A percentile compares a stretch with the other conserved stretches of the same genome.
Conservation (phyloP, 768 basidiomycete species). For the Leccinellum rugosiceps region DNA sequence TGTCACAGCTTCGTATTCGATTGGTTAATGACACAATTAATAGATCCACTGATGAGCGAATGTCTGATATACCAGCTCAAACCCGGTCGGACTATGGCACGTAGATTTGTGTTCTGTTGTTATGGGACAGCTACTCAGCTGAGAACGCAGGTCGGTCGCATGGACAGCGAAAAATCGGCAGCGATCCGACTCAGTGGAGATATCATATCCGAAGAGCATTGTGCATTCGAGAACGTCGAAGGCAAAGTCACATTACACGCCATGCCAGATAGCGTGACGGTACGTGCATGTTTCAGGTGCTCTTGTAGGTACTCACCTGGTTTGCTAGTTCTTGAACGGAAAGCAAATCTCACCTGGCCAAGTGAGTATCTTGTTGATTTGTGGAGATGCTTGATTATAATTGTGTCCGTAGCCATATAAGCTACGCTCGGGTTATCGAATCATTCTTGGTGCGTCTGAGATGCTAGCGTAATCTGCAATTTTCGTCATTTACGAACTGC, state of each 20-base stretch:
- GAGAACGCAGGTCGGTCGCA: conserved; percentile 67
- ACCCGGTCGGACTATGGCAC: conserved; percentile 71
- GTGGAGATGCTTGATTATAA: conserved; percentile 7
- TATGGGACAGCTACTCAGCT: conserved; percentile 13
- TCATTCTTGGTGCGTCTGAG: conserved; percentile 75
- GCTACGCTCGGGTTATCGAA: conserved; percentile 90
- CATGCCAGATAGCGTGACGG: conserved; percentile 79
- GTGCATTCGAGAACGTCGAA: conserved; percentile 82
- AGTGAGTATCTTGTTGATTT: conserved; percentile 40
- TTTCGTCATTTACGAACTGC: conserved; percentile 4
- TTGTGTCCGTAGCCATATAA: conserved; percentile 56
- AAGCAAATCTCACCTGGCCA: conserved; percentile 77
- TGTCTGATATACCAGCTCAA: conserved; percentile 93
- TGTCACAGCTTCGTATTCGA: background rate
- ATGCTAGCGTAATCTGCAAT: background rate
- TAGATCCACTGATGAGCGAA: conserved; percentile 96
- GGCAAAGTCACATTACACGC: conserved; percentile 83
- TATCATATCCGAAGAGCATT: conserved; percentile 91
- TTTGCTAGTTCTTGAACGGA: conserved; percentile 83
- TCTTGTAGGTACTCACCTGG: conserved; percentile 10
- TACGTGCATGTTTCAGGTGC: conserved; percentile 36
- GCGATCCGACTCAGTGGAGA: conserved; percentile 92
- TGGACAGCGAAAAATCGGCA: conserved; percentile 77
- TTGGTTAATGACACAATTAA: conserved; percentile 11
- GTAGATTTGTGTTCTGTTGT: conserved; percentile 21